Evolutionary conservation across 2,329 filamentous ascomycete genomes (phyloP).

Genomic region (Cordyceps militaris): DNA sequence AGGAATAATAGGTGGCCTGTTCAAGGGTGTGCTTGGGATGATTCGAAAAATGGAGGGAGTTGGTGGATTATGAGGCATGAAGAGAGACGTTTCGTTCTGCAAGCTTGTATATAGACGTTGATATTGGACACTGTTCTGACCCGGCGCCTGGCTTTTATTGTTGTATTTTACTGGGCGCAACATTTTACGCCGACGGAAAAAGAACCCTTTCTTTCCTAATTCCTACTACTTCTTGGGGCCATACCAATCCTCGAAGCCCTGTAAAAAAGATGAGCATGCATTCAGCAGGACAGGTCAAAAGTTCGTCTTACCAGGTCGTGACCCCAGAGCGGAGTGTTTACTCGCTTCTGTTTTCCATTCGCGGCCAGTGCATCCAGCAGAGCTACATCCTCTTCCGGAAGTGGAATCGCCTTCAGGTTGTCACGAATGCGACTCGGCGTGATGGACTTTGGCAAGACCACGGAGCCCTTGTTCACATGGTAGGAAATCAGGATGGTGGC

Average conservation of each 20-base stretch:
- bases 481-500: constrained; percentile 19
- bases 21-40: constrained; percentile 15
- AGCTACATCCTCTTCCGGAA: constrained; percentile 16
- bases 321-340: neutral
- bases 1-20: constrained; percentile 11
- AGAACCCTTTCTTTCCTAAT: too few species aligned
- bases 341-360: constrained; percentile 7
- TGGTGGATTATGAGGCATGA: constrained; percentile 4
- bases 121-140: too few species aligned
- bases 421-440: constrained; percentile 17
- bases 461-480: constrained; percentile 17
- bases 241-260: neutral
- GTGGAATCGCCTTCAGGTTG: constrained; percentile 15
- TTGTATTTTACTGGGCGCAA: too few species aligned
- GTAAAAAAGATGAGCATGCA: neutral
- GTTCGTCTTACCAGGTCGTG: neutral
- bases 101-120: too few species aligned
- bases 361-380: constrained; percentile 7
- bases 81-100: too few species aligned
- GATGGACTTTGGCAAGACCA: constrained; percentile 19
- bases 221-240: neutral
- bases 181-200: too few species aligned
- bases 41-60: constrained; percentile 13
- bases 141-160: too few species aligned
- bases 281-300: too few species aligned